Conservation (phyloP, 2,329 filamentous ascomycete species). For the Diaporthe destruens region DNA sequence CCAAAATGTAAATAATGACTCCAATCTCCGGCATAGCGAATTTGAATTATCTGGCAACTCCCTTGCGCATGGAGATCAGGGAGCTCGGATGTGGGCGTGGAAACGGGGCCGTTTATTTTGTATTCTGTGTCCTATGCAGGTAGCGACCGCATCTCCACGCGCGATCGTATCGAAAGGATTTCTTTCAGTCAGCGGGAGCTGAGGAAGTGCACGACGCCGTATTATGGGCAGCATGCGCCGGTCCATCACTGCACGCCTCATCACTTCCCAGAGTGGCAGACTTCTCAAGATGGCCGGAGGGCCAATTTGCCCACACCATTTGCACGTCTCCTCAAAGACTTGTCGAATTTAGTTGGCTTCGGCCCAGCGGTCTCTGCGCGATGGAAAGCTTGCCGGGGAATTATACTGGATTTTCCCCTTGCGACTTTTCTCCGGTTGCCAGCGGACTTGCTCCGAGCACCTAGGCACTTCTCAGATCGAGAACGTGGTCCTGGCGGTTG, state of each 20-base stretch:
- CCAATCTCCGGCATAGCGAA: slow-evolving; percentile 13
- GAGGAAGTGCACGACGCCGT: not conserved
- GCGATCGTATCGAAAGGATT: not conserved
- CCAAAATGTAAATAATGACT: slow-evolving; percentile 27
- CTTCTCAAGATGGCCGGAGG: not conserved
- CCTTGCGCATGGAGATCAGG: too few species aligned
- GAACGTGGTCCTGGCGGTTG: not conserved
- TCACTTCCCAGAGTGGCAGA: not conserved
- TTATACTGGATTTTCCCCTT: not conserved
- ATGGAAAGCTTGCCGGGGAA: not conserved
- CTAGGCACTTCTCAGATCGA: not conserved
- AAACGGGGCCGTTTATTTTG: not conserved
- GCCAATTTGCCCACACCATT: not conserved
- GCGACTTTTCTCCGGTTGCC: not conserved
- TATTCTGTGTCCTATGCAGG: not conserved
- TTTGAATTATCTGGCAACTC: not conserved
- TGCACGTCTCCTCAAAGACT: not conserved
- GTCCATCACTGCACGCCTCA: not conserved
- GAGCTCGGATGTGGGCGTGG: not conserved
- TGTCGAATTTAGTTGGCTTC: not conserved
- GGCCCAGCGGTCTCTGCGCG: not conserved
- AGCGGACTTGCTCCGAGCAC: not conserved
- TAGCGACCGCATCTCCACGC: not conserved
- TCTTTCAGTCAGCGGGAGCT: not conserved
- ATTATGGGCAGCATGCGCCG: not conserved